These are phyloP conservation scores for Podaxis sp. DNA, from an alignment of 768 basidiomycete genomes.

Conservation along the genomic window DNA sequence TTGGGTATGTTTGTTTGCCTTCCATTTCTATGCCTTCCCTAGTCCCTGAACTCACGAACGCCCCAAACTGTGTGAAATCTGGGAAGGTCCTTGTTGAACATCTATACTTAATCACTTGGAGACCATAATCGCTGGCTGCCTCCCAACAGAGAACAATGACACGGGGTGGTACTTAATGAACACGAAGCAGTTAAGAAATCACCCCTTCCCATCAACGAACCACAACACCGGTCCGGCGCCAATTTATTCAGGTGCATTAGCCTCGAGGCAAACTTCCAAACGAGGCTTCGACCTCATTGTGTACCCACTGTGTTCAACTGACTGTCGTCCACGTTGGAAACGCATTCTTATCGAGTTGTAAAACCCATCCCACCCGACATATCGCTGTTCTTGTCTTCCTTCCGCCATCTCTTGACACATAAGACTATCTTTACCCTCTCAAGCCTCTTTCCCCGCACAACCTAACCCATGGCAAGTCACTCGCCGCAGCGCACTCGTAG, in stretches of 20 bases:
- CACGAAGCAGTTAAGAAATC: neutral
- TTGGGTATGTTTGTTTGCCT: slow-evolving; percentile 6
- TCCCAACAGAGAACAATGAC: slow-evolving; percentile 13
- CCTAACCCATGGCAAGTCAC: slow-evolving; percentile 51
- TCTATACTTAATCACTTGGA: neutral
- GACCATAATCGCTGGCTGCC: neutral
- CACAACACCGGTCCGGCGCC: slow-evolving; percentile 17
- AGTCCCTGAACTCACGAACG: neutral
- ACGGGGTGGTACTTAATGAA: neutral
- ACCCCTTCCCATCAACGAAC: slow-evolving; percentile 3
- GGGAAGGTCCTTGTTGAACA: neutral
- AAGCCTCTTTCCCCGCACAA: neutral
- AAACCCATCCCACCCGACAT: slow-evolving; percentile 3
- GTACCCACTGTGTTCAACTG: slow-evolving; percentile 14
- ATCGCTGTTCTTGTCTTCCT: slow-evolving; percentile 1
- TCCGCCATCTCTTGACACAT: slow-evolving; percentile 1
- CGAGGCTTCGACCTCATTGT: slow-evolving; percentile 16
- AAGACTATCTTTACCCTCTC: neutral
- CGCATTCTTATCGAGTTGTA: slow-evolving; percentile 14
- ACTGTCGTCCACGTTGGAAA: slow-evolving; percentile 15
- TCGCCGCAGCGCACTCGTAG: slow-evolving; percentile 61
- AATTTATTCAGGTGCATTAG: slow-evolving; percentile 20
- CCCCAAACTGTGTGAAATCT: neutral
- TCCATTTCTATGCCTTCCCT: neutral
- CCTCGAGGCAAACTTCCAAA: slow-evolving; percentile 32